Conservation (phyloP, 2,329 filamentous ascomycete species). For the Fusarium nisikadoi region DNA sequence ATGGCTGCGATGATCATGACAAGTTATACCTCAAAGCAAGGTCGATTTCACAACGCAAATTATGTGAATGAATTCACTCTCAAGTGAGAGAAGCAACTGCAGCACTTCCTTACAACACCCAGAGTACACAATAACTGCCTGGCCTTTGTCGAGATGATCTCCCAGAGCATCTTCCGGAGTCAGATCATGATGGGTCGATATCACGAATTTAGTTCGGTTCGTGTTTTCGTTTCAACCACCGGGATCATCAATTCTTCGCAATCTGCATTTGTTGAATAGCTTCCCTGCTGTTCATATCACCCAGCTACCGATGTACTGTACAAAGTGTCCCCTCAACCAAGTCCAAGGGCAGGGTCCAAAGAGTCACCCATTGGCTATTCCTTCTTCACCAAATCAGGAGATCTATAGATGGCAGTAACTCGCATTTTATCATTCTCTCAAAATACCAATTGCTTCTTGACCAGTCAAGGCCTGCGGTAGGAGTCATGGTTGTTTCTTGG, state of each 20-base stretch:
- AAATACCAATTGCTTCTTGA: background rate
- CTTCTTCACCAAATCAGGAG: background rate
- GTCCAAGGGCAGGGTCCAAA: background rate
- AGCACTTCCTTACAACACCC: background rate
- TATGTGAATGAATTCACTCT: background rate
- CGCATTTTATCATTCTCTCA: background rate
- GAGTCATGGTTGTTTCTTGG: background rate
- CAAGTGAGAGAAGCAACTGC: background rate
- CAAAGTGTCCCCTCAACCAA: background rate
- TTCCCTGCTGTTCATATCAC: background rate
- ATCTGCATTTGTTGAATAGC: conserved; percentile 1
- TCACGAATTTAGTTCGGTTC: conserved; percentile 23
- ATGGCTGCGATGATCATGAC: background rate
- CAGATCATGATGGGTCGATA: conserved; percentile 45
- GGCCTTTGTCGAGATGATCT: background rate
- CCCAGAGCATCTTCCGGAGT: conserved; percentile 25
- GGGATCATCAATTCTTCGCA: background rate
- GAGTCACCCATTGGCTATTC: background rate
- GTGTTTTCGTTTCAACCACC: background rate
- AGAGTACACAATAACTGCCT: too few species aligned
- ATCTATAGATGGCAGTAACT: background rate
- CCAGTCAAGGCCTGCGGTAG: background rate
- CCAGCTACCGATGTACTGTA: background rate
- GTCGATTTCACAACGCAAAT: too few species aligned
- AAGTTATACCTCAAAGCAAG: background rate